Conservation (phyloP, 2,329 filamentous ascomycete genomes). For the Cephalotrichum gorgonifer region DNA sequence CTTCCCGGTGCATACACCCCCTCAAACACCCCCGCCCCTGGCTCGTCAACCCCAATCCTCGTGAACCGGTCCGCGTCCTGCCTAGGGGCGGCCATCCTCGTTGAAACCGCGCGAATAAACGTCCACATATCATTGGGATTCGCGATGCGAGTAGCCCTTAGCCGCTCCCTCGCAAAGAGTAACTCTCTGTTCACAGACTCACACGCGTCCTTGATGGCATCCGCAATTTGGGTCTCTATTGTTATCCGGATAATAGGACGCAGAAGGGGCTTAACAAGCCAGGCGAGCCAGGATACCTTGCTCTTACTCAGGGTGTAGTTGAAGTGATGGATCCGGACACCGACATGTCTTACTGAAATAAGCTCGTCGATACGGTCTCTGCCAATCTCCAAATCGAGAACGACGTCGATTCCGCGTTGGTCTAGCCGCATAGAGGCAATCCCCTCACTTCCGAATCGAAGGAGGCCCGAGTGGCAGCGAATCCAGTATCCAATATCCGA, state of each 20-base stretch:
- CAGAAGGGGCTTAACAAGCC: constrained; percentile 75
- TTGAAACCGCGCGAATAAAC: constrained; percentile 63
- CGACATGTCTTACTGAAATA: constrained; percentile 63
- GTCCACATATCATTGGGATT: constrained; percentile 41
- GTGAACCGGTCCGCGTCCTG: constrained; percentile 69
- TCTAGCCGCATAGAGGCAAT: constrained; percentile 81
- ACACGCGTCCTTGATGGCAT: constrained; percentile 58
- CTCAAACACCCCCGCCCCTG: constrained; percentile 55
- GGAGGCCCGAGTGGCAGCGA: constrained; percentile 63
- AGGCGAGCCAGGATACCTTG: constrained; percentile 67
- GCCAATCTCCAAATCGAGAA: constrained; percentile 74
- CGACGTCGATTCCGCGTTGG: constrained; percentile 76
- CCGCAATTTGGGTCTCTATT: constrained; percentile 68
- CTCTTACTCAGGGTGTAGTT: constrained; percentile 66
- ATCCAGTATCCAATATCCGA: constrained; percentile 88
- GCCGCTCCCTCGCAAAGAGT: constrained; percentile 73
- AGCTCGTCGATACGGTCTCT: constrained; percentile 72
- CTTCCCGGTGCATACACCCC: constrained; percentile 84
- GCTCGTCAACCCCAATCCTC: constrained; percentile 52
- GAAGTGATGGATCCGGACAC: constrained; percentile 78
- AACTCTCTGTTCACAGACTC: constrained; percentile 74
- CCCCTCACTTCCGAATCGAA: constrained; percentile 70
- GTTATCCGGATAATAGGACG: constrained; percentile 70
- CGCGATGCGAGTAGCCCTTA: constrained; percentile 76
- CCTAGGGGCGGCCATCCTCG: constrained; percentile 65